Base-by-base conservation (phyloP, 2,329 filamentous ascomycete genomes). In the Venturiaceae sp. region DNA sequence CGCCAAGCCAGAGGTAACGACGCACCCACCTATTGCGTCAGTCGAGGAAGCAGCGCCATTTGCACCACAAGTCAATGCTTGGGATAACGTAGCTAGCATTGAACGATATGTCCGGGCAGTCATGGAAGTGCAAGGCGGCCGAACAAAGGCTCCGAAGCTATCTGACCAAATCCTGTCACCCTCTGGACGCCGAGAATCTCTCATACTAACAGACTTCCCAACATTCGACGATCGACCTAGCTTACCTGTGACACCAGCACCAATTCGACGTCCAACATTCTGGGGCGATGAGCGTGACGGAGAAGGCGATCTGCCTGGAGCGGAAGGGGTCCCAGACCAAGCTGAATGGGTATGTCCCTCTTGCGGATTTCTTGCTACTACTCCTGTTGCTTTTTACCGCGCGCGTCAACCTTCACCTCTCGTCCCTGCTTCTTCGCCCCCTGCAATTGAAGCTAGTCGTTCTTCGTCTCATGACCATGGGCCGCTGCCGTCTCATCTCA, bases 21-120 rank as follows among this genome's bases (percentile, higher is more conserved):
- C 26, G 3, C 30, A 47, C 8, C 39, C 39, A 21, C 30, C 36
- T 13, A 44, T 44, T 11, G 3, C 23, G 19, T 26, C 39, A 11
- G 66, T 70, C 53, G 69, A 71, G 63, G 36, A 39, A 52, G n/a
- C 14, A 32, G n/a, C 41, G 8, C 80, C 80, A 52, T 96, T 87
- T 69, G 78, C 83, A n/a, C 81, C 84, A 52, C 83, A 79, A 55
- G 67, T 63, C 56, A 99, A 97, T 71, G 92, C 90, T 16, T 99
- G 94, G 94, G 94, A 99, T 66, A 88, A 90, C 57, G 82, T 95
- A 56, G 88, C 89, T 13, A 87, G 90, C 63, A 99, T 99, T 65
- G 85, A 90, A 66, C 82, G 83, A 62, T 99, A 96, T 69, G 88
- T 97, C 58, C 88, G 89, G 62, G 80, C 83, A 57, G 77, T 95